Evolutionary conservation across 345 rosid species (phyloP).

Genomic region (Eucalyptus curtisii): DNA sequence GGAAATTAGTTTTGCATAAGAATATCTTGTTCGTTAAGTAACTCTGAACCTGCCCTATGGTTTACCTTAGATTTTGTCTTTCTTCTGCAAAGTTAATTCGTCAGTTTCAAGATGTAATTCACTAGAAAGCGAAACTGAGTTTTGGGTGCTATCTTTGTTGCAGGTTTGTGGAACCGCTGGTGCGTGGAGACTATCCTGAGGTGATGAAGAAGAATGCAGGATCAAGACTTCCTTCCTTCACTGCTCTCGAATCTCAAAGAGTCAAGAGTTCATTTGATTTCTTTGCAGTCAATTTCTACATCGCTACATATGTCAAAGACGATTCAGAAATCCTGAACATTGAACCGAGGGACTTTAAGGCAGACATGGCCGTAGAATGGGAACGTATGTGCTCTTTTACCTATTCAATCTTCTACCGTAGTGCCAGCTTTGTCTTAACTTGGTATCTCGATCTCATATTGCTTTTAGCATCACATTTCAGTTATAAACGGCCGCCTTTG

Average conservation of each 20-base stretch:
- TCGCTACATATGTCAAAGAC: slow-evolving; percentile 1
- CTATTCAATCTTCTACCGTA: background rate
- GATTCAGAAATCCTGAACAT: background rate
- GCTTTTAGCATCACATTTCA: background rate
- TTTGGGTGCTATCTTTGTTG: background rate
- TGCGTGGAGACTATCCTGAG: slow-evolving; percentile 65
- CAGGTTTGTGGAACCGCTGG: slow-evolving; percentile 58
- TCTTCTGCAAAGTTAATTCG: background rate
- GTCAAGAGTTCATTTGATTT: slow-evolving; percentile 55
- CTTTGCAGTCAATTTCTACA: slow-evolving; percentile 21
- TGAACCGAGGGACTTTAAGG: slow-evolving; percentile 10
- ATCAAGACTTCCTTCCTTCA: slow-evolving; percentile 52
- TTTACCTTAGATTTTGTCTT: background rate
- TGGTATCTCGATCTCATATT: background rate
- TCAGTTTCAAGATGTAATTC: background rate
- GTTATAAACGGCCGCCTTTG: background rate
- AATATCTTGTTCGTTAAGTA: background rate
- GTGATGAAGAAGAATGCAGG: slow-evolving; percentile 48
- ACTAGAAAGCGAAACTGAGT: background rate
- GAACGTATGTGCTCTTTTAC: background rate
- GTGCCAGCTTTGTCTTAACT: background rate
- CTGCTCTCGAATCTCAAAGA: slow-evolving; percentile 30
- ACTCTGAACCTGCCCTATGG: background rate
- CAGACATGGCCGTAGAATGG: slow-evolving; percentile 8
- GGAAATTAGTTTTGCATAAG: background rate